Conservation (phyloP, 1,284 basidiomycete species). For the Ganoderma resinaceum region DNA sequence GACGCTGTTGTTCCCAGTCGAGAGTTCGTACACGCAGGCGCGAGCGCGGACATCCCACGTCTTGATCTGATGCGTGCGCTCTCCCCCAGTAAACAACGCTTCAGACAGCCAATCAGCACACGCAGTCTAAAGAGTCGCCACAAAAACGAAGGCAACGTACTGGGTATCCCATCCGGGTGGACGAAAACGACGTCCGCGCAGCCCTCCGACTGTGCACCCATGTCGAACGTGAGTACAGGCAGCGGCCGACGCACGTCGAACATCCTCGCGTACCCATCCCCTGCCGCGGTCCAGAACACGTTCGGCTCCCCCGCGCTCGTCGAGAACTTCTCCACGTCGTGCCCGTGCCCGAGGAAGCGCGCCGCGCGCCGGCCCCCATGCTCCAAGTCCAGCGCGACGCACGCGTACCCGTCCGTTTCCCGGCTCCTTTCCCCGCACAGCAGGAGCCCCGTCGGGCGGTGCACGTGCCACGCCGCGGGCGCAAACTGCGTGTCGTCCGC, state of each 20-base stretch:
- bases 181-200: constrained; percentile 30
- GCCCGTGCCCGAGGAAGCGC: constrained; percentile 49
- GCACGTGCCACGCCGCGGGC: background rate
- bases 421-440: background rate
- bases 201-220: constrained; percentile 17
- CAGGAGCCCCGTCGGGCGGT: background rate
- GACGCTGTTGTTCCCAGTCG: background rate
- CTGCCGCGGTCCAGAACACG: constrained; percentile 44
- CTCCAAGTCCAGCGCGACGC: background rate
- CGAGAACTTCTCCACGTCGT: constrained; percentile 39
- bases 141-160: constrained; percentile 12
- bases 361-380: constrained; percentile 36
- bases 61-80: background rate
- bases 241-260: constrained; percentile 45
- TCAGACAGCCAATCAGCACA: background rate
- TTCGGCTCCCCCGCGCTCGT: constrained; percentile 44
- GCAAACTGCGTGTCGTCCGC: background rate
- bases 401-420: background rate
- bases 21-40: background rate
- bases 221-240: constrained; percentile 36
- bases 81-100: background rate
- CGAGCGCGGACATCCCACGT: background rate
- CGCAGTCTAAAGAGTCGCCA: background rate
- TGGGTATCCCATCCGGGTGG: constrained; percentile 38
- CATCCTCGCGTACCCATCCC: constrained; percentile 47